These are phyloP conservation scores for Schizonepeta tenuifolia DNA, from an alignment of 257 asterid genomes.

Conservation along the genomic window DNA sequence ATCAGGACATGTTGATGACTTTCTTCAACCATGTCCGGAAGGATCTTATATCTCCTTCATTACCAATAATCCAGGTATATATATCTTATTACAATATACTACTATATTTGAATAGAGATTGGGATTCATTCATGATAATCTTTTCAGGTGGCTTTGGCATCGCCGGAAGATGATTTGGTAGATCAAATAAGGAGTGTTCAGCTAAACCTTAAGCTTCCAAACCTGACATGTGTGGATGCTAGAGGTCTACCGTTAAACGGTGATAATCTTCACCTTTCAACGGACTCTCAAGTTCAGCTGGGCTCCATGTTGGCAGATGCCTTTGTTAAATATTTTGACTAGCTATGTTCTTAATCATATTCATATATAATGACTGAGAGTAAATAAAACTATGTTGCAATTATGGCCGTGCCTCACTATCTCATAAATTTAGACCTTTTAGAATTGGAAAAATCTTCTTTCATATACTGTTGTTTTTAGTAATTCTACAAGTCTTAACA, in stretches of 20 bases:
- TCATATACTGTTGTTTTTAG: no score
- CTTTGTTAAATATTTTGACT: not conserved
- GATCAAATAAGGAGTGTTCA: not conserved
- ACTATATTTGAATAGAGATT: no score
- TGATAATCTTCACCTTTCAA: not conserved
- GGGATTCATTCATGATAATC: not conserved
- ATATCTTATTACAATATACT: no score
- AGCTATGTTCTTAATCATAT: no score
- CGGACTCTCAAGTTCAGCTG: not conserved
- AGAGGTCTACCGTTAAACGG: not conserved
- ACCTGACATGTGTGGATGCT: not conserved
- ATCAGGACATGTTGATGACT: not conserved
- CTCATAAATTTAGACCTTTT: no score
- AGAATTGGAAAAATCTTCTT: no score
- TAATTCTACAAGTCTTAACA: no score
- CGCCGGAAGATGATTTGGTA: not conserved
- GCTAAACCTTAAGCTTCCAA: not conserved
- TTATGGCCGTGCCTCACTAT: no score
- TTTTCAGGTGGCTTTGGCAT: not conserved
- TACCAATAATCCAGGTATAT: not conserved
- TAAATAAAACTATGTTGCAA: no score
- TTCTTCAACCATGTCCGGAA: not conserved
- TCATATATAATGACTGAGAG: no score
- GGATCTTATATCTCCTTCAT: not conserved
- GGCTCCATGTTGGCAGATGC: not conserved